These are phyloP conservation scores for Cladophialophora chaetospira DNA, from an alignment of 2,329 filamentous ascomycete genomes.

Conservation along the genomic window DNA sequence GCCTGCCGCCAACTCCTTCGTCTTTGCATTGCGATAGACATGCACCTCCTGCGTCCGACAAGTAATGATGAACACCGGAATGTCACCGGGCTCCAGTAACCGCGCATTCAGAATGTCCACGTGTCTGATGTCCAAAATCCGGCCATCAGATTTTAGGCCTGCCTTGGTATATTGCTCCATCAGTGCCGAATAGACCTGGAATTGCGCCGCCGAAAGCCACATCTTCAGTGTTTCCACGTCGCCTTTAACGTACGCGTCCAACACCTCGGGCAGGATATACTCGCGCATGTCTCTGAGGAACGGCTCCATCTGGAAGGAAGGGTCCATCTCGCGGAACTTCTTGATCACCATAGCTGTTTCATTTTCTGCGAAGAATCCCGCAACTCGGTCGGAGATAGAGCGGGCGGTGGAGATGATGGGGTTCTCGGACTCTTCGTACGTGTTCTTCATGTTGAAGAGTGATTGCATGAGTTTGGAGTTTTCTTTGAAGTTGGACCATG, in stretches of 20 bases:
- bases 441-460: conserved; percentile 79
- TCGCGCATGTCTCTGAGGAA: conserved; percentile 95
- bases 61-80: conserved; percentile 93
- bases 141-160: conserved; percentile 90
- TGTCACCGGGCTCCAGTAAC: conserved; percentile 52
- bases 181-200: conserved; percentile 93
- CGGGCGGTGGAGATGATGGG: conserved; percentile 89
- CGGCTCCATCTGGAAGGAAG: conserved; percentile 88
- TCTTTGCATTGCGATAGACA: conserved; percentile 91
- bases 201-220: conserved; percentile 96
- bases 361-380: conserved; percentile 97
- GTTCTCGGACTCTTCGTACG: conserved; percentile 96
- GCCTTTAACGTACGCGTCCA: conserved; percentile 97
- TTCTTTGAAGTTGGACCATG: conserved; percentile 95
- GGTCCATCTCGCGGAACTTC: conserved; percentile 95
- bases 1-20: conserved; percentile 82
- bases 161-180: conserved; percentile 94
- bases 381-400: conserved; percentile 88
- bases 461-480: conserved; percentile 84
- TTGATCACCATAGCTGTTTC: conserved; percentile 98
- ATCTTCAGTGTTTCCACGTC: conserved; percentile 87
- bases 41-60: conserved; percentile 97
- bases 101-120: conserved; percentile 69
- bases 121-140: conserved; percentile 90
- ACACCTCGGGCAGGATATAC: conserved; percentile 94